Base-by-base conservation (phyloP, 2,329 filamentous ascomycete genomes). In the Calonectria multiphialidica region DNA sequence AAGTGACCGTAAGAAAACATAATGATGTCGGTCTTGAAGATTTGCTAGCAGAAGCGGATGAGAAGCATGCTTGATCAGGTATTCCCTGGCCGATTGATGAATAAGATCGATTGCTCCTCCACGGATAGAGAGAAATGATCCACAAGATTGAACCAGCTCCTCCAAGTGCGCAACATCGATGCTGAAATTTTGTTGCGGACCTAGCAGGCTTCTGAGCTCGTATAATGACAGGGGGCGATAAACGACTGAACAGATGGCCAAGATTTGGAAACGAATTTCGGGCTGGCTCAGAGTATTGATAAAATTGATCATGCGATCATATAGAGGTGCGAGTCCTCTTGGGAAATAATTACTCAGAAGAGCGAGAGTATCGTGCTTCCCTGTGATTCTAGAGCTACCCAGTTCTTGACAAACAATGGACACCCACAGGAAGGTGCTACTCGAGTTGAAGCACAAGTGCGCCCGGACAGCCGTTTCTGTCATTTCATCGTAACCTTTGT, bases 71-170 rank as follows among this genome's bases (percentile, higher is more conserved):
- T 76, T 47, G 85, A 50, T 35, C 1, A 88, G 70, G 72, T 80
- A 86, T 25, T 87, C 85, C 71, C 86, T 86, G 0, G 84, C 86
- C 2, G 85, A 86, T 66, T 86, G 81, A 74, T 87, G 84, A 2
- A 88, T 79, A 74, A 86, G 81, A 61, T 77, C 82, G 15, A 87
- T 50, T 0, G 33, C 72, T 2, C 55, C 69, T 1, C 82, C 66
- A 33, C 76, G 78, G 40, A 84, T 18, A 1, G 80, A 84, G 0
- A 87, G 74, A 65, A 87, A 86, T 6, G 83, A 87, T 21, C 85
- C 71, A 13, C 83, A 87, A 4, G 71, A 21, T 2, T 70, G 44
- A 16, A 87, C 76, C 6, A 85, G 75, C 6, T 82, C 70, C 40
- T 57, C 18, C 7, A 83, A 18, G 3, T 70, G 16, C 37, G 37